Conservation (phyloP, 2,329 filamentous ascomycete genomes). For the Juglanconis juglandina region DNA sequence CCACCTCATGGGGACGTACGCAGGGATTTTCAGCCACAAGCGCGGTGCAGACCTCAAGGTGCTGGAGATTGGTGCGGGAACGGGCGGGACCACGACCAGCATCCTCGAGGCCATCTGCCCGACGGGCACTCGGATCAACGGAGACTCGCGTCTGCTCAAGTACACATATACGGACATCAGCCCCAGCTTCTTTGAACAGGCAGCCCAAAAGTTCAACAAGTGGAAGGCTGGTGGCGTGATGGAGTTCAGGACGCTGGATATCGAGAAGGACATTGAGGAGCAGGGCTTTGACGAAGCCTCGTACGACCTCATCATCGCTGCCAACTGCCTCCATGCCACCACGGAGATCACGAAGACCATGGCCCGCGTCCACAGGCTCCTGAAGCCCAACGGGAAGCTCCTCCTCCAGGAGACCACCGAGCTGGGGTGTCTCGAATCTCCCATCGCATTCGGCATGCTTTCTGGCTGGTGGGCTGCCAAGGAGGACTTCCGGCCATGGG, state of each 20-base stretch:
- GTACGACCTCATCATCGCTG: constrained; percentile 32
- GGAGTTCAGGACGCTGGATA: constrained; percentile 26
- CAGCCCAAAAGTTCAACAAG: constrained; percentile 26
- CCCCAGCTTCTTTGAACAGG: constrained; percentile 19
- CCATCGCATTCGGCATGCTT: constrained; percentile 32
- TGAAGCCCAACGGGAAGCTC: constrained; percentile 35
- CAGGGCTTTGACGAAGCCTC: constrained; percentile 30
- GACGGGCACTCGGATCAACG: constrained; percentile 4
- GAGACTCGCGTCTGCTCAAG: constrained; percentile 7
- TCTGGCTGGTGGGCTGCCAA: constrained; percentile 35
- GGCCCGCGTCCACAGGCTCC: constrained; percentile 26
- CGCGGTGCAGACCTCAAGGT: constrained; percentile 14
- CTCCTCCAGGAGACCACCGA: constrained; percentile 21
- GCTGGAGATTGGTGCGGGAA: constrained; percentile 17
- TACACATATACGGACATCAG: constrained; percentile 21
- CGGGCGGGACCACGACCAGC: constrained; percentile 10
- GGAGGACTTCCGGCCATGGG: constrained; percentile 14
- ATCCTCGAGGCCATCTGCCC: constrained; percentile 13
- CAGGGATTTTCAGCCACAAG: constrained; percentile 11
- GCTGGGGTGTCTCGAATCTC: constrained; percentile 8
- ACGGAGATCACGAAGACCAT: constrained; percentile 21
- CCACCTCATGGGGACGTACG: constrained; percentile 12
- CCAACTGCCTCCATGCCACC: constrained; percentile 29
- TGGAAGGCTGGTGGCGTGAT: constrained; percentile 25
- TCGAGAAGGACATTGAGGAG: constrained; percentile 23